Evolutionary conservation across 495 filamentous ascomycete species (phyloP).

Genomic region (Parathielavia appendiculata): DNA sequence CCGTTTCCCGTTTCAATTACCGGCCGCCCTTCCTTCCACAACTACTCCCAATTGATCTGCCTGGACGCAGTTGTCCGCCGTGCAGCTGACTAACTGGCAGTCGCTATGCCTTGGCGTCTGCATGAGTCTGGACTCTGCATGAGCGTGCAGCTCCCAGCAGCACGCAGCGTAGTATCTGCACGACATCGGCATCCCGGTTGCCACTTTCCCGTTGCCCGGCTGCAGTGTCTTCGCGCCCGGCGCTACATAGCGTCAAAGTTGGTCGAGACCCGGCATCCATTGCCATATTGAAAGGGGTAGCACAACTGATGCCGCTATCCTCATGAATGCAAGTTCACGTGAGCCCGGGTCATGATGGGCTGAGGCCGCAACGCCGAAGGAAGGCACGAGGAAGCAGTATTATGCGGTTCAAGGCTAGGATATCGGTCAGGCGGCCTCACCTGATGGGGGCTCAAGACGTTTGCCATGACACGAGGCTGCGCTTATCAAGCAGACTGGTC

Average conservation of each 20-base stretch:
- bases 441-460: background rate
- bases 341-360: background rate
- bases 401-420: background rate
- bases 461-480: background rate
- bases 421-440: background rate
- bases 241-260: background rate
- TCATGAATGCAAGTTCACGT: background rate
- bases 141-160: background rate
- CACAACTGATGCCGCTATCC: background rate
- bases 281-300: background rate
- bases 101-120: background rate
- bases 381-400: background rate
- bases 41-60: background rate
- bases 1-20: background rate
- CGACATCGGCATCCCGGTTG: background rate
- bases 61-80: background rate
- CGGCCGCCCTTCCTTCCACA: background rate
- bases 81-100: background rate
- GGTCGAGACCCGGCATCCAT: background rate
- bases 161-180: background rate
- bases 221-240: background rate
- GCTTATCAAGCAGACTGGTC: background rate
- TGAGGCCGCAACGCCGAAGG: constrained; percentile 1
- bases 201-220: constrained; percentile 1
- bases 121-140: background rate